phyloP scores from a whole-genome alignment of 306 rosid genomes.

The Cicer judaicum region DNA sequence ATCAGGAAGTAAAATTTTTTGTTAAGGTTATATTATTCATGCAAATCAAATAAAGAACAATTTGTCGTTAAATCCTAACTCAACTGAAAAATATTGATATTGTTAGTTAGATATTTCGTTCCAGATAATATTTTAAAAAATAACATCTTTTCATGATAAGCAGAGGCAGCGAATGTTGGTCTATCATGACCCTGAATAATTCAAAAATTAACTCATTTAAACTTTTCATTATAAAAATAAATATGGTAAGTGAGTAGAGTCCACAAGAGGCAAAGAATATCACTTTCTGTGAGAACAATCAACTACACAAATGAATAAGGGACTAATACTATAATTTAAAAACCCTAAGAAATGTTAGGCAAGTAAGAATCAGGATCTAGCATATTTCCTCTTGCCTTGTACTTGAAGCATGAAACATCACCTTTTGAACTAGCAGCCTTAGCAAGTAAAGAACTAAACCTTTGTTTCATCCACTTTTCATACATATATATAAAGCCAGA shows the following conservation, averaged over 20 bases:
- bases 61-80: not conserved
- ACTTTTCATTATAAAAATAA: not conserved
- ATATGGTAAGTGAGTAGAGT: constrained; percentile 40
- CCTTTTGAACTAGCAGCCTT: constrained; percentile 61
- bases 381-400: constrained; percentile 72
- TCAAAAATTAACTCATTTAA: not conserved
- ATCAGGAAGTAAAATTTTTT: not conserved
- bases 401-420: constrained; percentile 63
- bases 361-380: constrained; percentile 68
- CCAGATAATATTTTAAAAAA: too few relatives aligned
- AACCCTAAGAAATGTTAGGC: constrained; percentile 52
- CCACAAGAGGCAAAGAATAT: constrained; percentile 64
- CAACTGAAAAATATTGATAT: too few relatives aligned
- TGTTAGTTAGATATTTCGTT: too few relatives aligned
- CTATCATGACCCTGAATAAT: not conserved
- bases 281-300: constrained; percentile 49
- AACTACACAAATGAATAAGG: constrained; percentile 45
- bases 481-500: constrained; percentile 11
- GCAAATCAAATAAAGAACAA: not conserved
- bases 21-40: not conserved
- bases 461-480: constrained; percentile 35
- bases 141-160: too few relatives aligned
- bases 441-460: constrained; percentile 86
- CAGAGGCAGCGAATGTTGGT: too few relatives aligned
- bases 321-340: constrained; percentile 36